Base-by-base conservation (phyloP, 1,139 yeast genomes). In the Yamadazyma buinensis region DNA sequence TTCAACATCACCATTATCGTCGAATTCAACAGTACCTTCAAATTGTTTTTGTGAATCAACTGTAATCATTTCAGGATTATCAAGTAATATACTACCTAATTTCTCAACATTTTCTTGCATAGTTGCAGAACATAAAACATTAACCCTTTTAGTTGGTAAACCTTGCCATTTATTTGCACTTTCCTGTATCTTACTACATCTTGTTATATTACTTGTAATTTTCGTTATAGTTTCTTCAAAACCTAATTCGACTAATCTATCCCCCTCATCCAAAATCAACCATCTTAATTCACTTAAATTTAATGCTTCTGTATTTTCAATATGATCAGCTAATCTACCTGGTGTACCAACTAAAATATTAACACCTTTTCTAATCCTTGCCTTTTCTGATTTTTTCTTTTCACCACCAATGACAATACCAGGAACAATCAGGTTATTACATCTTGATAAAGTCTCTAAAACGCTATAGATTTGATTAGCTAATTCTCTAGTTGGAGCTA, bases 361-460 rank as follows among this genome's bases (percentile, higher is more conserved):
- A 26, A 86, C 90, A 37, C 97, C 97, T 54, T 87, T 87, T 47
- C 97, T 71, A 26, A 88, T 64, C 48, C 97, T 66, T 3, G 96
- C 95, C 67, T 88, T 88, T 58, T 88, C 97, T 2, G 92, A 75
- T 53, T 88, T 90, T 55, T 87, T 87, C 72, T 87, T 86, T 54
- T 88, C 97, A 32, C 97, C 97, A 46, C 97, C 97, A 58, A 88
- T 86, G 15, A 88, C 94, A 24, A 88, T 78, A 26, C 97, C 95
- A 0, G 97, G 96, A 5, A 88, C 96, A 26, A 88, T 70, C 55
- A 82, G 75, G 51, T 84, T 92, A 54, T 90, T 81, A 49, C 92
- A 79, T 35, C 84, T 72, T 24, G 79, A 65, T 19, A 90, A 57
- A 1, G 76, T 70, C 47, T 84, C 92, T 46, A 87, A 67, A 4